Evolutionary conservation across 2,329 filamentous ascomycete species (phyloP).

Genomic region (Colletotrichum horii): DNA sequence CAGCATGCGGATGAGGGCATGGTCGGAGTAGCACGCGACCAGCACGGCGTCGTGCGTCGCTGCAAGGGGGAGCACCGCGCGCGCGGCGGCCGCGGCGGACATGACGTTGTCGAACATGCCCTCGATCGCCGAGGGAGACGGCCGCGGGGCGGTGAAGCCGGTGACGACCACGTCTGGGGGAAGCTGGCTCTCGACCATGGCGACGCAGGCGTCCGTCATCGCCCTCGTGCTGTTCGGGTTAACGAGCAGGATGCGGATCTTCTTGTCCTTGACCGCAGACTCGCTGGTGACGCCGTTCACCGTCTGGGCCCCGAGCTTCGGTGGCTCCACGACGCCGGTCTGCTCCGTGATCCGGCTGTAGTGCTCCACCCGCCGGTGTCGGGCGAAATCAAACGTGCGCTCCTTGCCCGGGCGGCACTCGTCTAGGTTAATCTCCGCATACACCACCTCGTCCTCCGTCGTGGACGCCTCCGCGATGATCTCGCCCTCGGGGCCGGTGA

Average conservation of each 20-base stretch:
- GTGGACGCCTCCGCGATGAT: constrained; percentile 53
- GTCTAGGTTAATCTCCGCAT: constrained; percentile 53
- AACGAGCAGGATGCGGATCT: constrained; percentile 64
- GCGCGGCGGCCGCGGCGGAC: constrained; percentile 41
- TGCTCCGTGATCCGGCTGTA: constrained; percentile 43
- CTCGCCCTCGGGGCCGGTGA: constrained; percentile 52
- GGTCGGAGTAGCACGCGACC: constrained; percentile 15
- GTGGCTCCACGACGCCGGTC: constrained; percentile 35
- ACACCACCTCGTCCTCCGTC: constrained; percentile 52
- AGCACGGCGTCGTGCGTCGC: constrained; percentile 41
- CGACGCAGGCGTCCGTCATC: constrained; percentile 72
- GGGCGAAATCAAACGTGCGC: constrained; percentile 49
- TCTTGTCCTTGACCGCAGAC: neutral
- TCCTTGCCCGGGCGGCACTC: constrained; percentile 53
- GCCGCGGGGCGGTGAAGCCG: constrained; percentile 9
- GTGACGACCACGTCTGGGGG: constrained; percentile 37
- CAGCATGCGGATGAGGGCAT: constrained; percentile 13
- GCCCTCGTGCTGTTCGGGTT: constrained; percentile 78
- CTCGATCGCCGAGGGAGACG: constrained; percentile 44
- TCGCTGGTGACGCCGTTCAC: neutral
- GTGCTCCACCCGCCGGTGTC: constrained; percentile 47
- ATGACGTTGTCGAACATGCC: constrained; percentile 68
- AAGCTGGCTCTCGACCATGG: constrained; percentile 47
- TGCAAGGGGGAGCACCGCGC: constrained; percentile 32
- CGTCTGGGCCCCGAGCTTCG: neutral